A percentile compares a stretch with the other conserved stretches of the same genome.
These are phyloP conservation scores for Fennellomyces sp. DNA, from an alignment of 371 early-diverging fungal genomes.

Conservation along the genomic window DNA sequence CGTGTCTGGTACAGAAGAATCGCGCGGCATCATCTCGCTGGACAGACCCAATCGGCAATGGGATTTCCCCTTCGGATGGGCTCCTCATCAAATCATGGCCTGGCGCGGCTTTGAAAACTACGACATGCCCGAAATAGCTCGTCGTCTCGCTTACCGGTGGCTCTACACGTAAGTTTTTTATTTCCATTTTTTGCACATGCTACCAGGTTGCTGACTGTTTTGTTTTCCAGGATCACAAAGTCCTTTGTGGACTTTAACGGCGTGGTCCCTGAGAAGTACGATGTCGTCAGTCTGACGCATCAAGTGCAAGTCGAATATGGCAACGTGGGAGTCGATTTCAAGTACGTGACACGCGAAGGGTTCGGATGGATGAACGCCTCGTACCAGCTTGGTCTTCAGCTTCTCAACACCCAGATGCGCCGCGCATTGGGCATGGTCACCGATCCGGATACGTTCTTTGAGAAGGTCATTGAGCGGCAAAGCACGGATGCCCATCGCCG, in stretches of 20 bases:
- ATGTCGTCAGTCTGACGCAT: conserved; percentile 89
- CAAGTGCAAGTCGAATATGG: conserved; percentile 94
- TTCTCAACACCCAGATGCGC: conserved; percentile 75
- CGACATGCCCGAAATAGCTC: conserved; percentile 77
- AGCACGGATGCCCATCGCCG: conserved; percentile 2
- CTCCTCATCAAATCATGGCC: conserved; percentile 96
- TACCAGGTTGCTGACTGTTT: background rate
- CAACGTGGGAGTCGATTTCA: conserved; percentile 94
- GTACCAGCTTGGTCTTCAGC: conserved; percentile 84
- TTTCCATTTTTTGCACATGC: too few relatives aligned
- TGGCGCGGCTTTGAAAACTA: conserved; percentile 92
- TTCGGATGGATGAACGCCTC: conserved; percentile 99
- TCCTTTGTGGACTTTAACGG: conserved; percentile 97
- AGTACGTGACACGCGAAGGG: conserved; percentile 92
- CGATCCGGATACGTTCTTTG: conserved; percentile 74
- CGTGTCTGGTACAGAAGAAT: conserved; percentile 87
- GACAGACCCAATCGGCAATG: conserved; percentile 95
- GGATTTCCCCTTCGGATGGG: conserved; percentile 98
- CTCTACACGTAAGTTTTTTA: conserved; percentile 78
- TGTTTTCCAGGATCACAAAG: conserved; percentile 75
- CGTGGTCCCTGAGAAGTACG: conserved; percentile 97
- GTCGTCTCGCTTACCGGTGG: conserved; percentile 93
- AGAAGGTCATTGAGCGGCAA: conserved; percentile 33
- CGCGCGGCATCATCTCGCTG: conserved; percentile 75
- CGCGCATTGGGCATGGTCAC: conserved; percentile 88